Evolutionary conservation across 1,284 basidiomycete genomes (phyloP).

Genomic region (Cutaneotrichosporon cavernicola): DNA sequence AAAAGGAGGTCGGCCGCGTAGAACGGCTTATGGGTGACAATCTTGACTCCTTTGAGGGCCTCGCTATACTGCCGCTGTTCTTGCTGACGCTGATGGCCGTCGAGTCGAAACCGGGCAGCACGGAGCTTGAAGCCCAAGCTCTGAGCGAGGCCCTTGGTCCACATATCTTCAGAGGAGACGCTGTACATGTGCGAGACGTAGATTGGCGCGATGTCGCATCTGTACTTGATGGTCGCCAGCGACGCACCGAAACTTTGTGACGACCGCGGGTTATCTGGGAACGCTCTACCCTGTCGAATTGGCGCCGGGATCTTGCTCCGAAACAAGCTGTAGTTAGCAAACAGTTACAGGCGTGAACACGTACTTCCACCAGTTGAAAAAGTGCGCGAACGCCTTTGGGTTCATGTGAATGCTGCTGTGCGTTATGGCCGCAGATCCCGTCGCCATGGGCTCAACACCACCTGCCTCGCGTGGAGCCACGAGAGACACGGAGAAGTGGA

Average conservation of each 20-base stretch:
- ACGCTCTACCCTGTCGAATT: slow-evolving; percentile 80
- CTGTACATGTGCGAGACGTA: slow-evolving; percentile 86
- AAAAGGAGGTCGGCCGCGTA: slow-evolving; percentile 87
- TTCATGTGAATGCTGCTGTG: slow-evolving; percentile 82
- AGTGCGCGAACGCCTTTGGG: slow-evolving; percentile 82
- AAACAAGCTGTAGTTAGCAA: slow-evolving; percentile 59
- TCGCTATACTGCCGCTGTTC: slow-evolving; percentile 58
- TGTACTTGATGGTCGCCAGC: slow-evolving; percentile 89
- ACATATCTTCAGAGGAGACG: slow-evolving; percentile 72
- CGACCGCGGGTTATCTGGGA: slow-evolving; percentile 66
- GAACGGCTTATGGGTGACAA: slow-evolving; percentile 71
- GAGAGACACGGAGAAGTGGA: slow-evolving; percentile 88
- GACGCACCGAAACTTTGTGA: slow-evolving; percentile 88
- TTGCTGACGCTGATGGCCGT: slow-evolving; percentile 89
- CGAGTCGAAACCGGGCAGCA: slow-evolving; percentile 77
- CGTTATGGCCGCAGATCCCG: slow-evolving; percentile 32
- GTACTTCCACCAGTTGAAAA: slow-evolving; percentile 81
- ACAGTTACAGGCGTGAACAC: not conserved
- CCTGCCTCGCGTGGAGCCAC: slow-evolving; percentile 59
- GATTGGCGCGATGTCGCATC: slow-evolving; percentile 72
- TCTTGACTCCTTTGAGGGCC: slow-evolving; percentile 33
- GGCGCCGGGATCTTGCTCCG: slow-evolving; percentile 76
- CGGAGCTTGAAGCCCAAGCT: slow-evolving; percentile 76
- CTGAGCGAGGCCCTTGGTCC: slow-evolving; percentile 71
- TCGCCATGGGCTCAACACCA: not conserved